phyloP scores from a whole-genome alignment of 768 basidiomycete genomes.

The Suillus subaureus region DNA sequence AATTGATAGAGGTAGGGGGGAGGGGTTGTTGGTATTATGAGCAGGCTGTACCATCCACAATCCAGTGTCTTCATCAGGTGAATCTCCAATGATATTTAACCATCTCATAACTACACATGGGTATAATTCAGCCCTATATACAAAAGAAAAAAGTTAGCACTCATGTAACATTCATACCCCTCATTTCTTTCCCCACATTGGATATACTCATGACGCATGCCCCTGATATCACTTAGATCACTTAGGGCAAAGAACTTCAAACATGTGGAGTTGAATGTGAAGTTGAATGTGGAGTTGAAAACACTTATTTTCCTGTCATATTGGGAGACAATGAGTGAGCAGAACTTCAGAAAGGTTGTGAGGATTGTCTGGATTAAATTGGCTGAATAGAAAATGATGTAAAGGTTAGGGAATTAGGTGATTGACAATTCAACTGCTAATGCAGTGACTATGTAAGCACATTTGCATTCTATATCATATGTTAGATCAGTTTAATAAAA shows the following conservation, averaged over 20 bases:
- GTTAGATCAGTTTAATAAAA: background rate
- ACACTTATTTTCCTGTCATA: conserved; percentile 7
- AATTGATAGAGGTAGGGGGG: conserved; percentile 16
- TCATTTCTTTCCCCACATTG: conserved; percentile 8
- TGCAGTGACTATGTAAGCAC: conserved; percentile 15
- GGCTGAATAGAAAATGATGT: conserved; percentile 5
- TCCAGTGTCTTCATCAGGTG: conserved; percentile 24
- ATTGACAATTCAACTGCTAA: background rate
- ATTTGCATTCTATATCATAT: conserved; percentile 12
- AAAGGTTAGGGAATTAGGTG: background rate
- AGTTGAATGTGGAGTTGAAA: conserved; percentile 6
- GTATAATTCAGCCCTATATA: conserved; percentile 12
- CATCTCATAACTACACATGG: conserved; percentile 30
- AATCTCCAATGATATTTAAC: conserved; percentile 19
- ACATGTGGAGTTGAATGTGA: conserved; percentile 6
- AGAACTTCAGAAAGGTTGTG: conserved; percentile 4
- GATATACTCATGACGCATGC: conserved; percentile 25
- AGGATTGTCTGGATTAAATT: background rate
- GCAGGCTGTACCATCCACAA: conserved; percentile 27
- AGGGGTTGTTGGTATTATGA: conserved; percentile 2
- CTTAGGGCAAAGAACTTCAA: conserved; percentile 12
- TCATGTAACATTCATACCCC: conserved; percentile 5
- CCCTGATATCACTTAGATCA: conserved; percentile 22
- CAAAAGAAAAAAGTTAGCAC: conserved; percentile 14
- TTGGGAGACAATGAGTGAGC: conserved; percentile 15